Conservation (phyloP, 306 rosid species). For the Abrus precatorius region DNA sequence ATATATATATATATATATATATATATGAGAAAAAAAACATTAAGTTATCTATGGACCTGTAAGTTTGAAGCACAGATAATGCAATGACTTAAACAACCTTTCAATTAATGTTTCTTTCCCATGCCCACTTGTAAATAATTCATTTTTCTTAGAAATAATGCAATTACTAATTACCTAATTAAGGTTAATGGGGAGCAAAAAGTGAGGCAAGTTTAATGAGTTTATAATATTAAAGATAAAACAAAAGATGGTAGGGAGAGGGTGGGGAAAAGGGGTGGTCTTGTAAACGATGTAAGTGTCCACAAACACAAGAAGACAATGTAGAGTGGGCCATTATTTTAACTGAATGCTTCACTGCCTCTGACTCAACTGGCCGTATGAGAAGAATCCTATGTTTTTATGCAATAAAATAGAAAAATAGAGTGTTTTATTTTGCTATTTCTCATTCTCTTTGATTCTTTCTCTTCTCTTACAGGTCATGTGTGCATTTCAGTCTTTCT, state of each 20-base stretch:
- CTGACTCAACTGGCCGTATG: conserved; percentile 40
- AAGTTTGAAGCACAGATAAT: not conserved
- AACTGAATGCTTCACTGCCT: conserved; percentile 47
- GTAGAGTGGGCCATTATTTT: conserved; percentile 48
- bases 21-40: not conserved
- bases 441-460: conserved; percentile 26
- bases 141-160: not conserved
- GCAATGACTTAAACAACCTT: not conserved
- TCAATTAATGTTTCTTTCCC: not conserved
- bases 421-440: conserved; percentile 37
- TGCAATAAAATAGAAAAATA: conserved; percentile 44
- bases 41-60: conserved; percentile 11
- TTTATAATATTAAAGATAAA: conserved; percentile 16
- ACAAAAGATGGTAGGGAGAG: conserved; percentile 39
- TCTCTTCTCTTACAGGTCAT: not conserved
- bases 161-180: not conserved
- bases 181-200: not conserved
- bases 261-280: conserved; percentile 24
- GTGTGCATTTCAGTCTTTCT: conserved; percentile 4
- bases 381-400: conserved; percentile 59
- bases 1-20: no score
- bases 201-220: not conserved
- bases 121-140: not conserved
- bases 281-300: conserved; percentile 30
- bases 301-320: conserved; percentile 43